Evolutionary conservation across 495 filamentous ascomycete genomes (phyloP).

Genomic region (Penicillium cinerascens): DNA sequence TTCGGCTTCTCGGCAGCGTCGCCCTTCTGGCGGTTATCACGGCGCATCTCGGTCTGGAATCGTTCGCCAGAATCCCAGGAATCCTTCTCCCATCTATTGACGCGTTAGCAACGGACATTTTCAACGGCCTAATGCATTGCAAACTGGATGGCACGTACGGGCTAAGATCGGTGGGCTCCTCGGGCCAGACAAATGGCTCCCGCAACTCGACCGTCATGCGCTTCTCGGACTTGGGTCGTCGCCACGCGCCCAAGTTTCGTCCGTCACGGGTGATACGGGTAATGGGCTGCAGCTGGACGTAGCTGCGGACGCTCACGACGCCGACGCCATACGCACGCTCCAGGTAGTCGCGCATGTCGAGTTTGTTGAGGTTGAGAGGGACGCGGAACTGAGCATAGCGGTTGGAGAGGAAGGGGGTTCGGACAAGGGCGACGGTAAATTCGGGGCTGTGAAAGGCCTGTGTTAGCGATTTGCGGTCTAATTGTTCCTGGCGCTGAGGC

Average conservation of each 20-base stretch:
- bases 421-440: constrained; percentile 71
- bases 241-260: constrained; percentile 40
- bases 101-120: constrained; percentile 7
- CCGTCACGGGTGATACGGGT: constrained; percentile 34
- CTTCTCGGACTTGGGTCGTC: constrained; percentile 69
- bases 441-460: constrained; percentile 57
- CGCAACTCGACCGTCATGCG: constrained; percentile 87
- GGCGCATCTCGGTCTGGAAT: constrained; percentile 26
- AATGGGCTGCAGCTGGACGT: constrained; percentile 66
- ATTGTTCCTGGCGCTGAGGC: background rate
- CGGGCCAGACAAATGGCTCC: constrained; percentile 81
- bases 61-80: constrained; percentile 35
- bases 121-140: background rate
- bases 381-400: constrained; percentile 81
- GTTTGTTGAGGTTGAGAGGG: constrained; percentile 83
- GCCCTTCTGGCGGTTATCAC: constrained; percentile 19
- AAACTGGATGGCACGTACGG: constrained; percentile 40
- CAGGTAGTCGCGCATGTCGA: constrained; percentile 88
- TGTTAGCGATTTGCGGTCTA: background rate
- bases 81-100: constrained; percentile 50
- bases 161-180: constrained; percentile 53
- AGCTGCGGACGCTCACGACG: constrained; percentile 68
- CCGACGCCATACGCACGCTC: constrained; percentile 67
- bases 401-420: constrained; percentile 65
- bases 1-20: constrained; percentile 32